phyloP scores from a whole-genome alignment of 1,284 basidiomycete species.

The Grifola frondosa region DNA sequence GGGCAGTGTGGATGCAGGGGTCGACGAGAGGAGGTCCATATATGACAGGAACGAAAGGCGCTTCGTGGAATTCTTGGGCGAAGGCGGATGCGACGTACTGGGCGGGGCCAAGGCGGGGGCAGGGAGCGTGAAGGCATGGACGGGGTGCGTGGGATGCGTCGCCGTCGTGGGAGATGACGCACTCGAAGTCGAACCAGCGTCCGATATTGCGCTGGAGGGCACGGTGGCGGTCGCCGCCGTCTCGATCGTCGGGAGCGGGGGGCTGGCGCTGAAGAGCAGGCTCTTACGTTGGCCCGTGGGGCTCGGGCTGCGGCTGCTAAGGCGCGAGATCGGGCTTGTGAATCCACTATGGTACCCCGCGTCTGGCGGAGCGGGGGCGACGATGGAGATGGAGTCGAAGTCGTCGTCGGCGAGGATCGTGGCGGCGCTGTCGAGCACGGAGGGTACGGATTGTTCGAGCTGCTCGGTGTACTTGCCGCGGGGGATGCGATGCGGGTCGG shows the following conservation, averaged over 20 bases:
- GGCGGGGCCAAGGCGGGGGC: constrained; percentile 25
- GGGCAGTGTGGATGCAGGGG: constrained; percentile 69
- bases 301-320: constrained; percentile 62
- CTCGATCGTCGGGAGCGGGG: constrained; percentile 25
- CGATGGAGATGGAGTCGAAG: constrained; percentile 55
- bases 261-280: constrained; percentile 30
- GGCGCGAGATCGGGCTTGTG: constrained; percentile 62
- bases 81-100: constrained; percentile 50
- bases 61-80: constrained; percentile 53
- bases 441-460: constrained; percentile 70
- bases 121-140: constrained; percentile 38
- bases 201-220: constrained; percentile 20
- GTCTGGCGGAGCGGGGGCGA: constrained; percentile 49
- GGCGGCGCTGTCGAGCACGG: constrained; percentile 73
- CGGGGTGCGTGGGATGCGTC: constrained; percentile 38
- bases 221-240: constrained; percentile 7
- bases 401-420: constrained; percentile 52
- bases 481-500: constrained; percentile 69
- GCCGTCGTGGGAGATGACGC: constrained; percentile 42
- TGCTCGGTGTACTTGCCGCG: constrained; percentile 68
- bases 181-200: constrained; percentile 29
- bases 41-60: constrained; percentile 86
- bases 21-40: constrained; percentile 75
- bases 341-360: constrained; percentile 49
- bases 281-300: constrained; percentile 36